Conservation (phyloP, 129 eudicot species). For the Glebionis coronaria region DNA sequence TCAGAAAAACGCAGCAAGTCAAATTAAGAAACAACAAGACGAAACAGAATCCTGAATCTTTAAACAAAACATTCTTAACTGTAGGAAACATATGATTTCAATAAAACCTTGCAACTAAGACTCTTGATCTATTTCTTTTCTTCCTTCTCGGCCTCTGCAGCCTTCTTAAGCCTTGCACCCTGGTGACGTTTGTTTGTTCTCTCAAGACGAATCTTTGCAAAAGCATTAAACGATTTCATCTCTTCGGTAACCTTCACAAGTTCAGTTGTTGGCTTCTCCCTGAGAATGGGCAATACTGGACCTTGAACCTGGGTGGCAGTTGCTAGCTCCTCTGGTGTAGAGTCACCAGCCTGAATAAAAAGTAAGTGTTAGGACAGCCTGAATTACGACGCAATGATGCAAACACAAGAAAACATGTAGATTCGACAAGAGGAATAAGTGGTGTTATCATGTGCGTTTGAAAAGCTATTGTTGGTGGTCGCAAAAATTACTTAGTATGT, state of each 20-base stretch:
- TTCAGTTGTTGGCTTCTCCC: conserved; percentile 52
- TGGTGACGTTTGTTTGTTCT: conserved; percentile 44
- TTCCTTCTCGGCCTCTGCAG: conserved; percentile 75
- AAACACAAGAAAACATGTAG: not conserved
- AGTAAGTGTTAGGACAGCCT: not conserved
- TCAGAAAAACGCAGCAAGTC: not conserved
- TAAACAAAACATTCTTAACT: not conserved
- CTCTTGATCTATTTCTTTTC: conserved; percentile 46
- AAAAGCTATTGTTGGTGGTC: too few species aligned
- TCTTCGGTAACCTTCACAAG: conserved; percentile 70
- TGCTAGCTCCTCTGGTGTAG: conserved; percentile 29
- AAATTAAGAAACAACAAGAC: not conserved
- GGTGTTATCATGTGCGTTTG: too few species aligned
- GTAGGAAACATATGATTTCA: too few species aligned
- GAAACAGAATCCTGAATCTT: not conserved
- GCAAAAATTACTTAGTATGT: too few species aligned
- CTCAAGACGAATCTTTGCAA: conserved; percentile 41
- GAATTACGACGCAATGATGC: conserved; percentile 10
- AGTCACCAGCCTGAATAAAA: conserved; percentile 55
- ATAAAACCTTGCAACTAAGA: too few species aligned
- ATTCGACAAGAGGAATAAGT: too few species aligned
- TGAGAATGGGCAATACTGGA: conserved; percentile 43
- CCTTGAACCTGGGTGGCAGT: conserved; percentile 76
- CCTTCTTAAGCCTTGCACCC: conserved; percentile 65
- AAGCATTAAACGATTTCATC: conserved; percentile 64